These are phyloP conservation scores for Aspergillus nidulans DNA, from an alignment of 495 filamentous ascomycete genomes.

Conservation along the genomic window DNA sequence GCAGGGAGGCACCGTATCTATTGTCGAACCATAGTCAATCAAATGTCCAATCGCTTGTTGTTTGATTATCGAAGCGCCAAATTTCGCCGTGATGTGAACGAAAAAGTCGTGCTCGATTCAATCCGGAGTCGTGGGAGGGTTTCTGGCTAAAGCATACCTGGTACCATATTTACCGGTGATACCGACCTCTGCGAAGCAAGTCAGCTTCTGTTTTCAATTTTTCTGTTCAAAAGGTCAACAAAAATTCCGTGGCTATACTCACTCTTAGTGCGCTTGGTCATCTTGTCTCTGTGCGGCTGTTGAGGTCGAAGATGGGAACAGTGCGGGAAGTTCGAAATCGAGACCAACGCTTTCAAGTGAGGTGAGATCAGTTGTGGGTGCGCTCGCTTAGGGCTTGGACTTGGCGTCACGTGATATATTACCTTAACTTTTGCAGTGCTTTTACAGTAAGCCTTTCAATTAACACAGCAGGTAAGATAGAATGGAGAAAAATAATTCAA, in stretches of 20 bases:
- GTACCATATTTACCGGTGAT: slow-evolving; percentile 69
- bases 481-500: too few relatives aligned
- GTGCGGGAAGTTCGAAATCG: slow-evolving; percentile 38
- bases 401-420: slow-evolving; percentile 27
- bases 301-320: slow-evolving; percentile 43
- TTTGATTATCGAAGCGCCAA: slow-evolving; percentile 6
- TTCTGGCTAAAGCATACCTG: slow-evolving; percentile 47
- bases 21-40: slow-evolving; percentile 27
- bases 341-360: slow-evolving; percentile 31
- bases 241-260: slow-evolving; percentile 23
- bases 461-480: too few relatives aligned
- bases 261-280: slow-evolving; percentile 97
- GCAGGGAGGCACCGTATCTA: slow-evolving; percentile 98
- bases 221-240: background rate
- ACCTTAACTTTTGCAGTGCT: background rate
- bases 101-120: slow-evolving; percentile 22
- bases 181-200: slow-evolving; percentile 66
- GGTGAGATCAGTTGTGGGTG: slow-evolving; percentile 44
- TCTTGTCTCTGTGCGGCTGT: slow-evolving; percentile 55
- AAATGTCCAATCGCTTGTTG: slow-evolving; percentile 14
- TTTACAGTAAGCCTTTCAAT: background rate
- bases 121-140: slow-evolving; percentile 13
- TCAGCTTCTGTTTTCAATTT: slow-evolving; percentile 29
- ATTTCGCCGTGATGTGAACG: slow-evolving; percentile 10
- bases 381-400: slow-evolving; percentile 44